Evolutionary conservation across 225 moss, liverwort and hornwort species (phyloP).

Genomic region (Bryoerythrophyllum caledonicum): DNA sequence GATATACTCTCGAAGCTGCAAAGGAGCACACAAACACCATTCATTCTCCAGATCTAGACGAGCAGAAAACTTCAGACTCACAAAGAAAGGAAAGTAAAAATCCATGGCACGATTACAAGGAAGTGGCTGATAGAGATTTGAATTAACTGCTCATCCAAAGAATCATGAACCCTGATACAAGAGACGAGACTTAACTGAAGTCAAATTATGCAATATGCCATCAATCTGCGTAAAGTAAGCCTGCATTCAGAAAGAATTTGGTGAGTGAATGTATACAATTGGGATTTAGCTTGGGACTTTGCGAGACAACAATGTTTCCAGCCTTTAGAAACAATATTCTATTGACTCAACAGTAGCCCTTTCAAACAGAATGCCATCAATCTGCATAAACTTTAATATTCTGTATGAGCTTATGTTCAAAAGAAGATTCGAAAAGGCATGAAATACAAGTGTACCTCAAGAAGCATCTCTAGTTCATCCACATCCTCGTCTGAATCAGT

Average conservation of each 20-base stretch:
- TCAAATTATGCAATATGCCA: slow-evolving; percentile 91
- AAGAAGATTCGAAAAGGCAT: not conserved
- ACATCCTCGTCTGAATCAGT: slow-evolving; percentile 84
- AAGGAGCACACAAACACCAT: slow-evolving; percentile 16
- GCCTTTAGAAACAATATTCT: not conserved
- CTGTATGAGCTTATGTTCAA: not conserved
- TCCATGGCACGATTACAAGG: not conserved
- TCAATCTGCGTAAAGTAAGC: slow-evolving; percentile 99
- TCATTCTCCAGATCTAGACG: not conserved
- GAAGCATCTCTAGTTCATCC: slow-evolving; percentile 93
- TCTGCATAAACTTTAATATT: slow-evolving; percentile 57
- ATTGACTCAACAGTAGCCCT: slow-evolving; percentile 45
- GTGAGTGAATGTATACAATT: not conserved
- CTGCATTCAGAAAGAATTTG: slow-evolving; percentile 50
- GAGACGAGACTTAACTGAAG: slow-evolving; percentile 68
- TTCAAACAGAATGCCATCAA: slow-evolving; percentile 57
- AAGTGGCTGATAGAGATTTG: not conserved
- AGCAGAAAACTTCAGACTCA: not conserved
- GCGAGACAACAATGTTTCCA: not conserved
- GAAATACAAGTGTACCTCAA: slow-evolving; percentile 61
- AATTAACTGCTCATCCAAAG: not conserved
- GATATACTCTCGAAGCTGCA: slow-evolving; percentile 93
- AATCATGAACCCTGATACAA: not conserved
- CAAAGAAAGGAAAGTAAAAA: not conserved
- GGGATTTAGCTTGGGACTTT: not conserved